Base-by-base conservation (phyloP, 1,284 basidiomycete genomes). In the Erythrobasidium hasegawianum region DNA sequence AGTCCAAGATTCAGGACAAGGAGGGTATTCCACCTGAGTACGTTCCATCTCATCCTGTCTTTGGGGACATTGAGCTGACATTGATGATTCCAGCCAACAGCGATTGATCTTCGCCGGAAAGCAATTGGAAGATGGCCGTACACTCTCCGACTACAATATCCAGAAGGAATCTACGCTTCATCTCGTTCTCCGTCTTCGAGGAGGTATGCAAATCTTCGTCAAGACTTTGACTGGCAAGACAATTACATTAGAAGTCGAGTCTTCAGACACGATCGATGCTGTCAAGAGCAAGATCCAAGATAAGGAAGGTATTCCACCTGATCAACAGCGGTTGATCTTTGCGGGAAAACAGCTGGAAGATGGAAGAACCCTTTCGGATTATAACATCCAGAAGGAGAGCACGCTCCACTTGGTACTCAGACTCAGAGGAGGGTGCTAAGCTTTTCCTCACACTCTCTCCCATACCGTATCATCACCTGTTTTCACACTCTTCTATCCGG, bases 61-160 rank as follows among this genome's bases (percentile, higher is more conserved):
- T 11, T 4, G 4, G 33, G 33, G 11, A 33, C 33, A 33, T 5
- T 33, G n/a, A 33, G 33, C 33, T 33, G 33, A 33, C n/a, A n/a
- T 33, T 33, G 5, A 4, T 33, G 33, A 5, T 33, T 33, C 33
- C 33, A 33, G 33, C 82, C 92, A 97, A 81, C 94, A 97, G 80
- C 91, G 94, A 73, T 81, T 97, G 79, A 97, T 97, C 83, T 97
- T 97, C 77, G 94, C 94, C 62, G 94, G 94, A 75, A 97, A 97
- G 83, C 94, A 97, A 82, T 88, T 97, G 59, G 79, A 80, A 73
- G 79, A 80, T 70, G 79, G 79, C 52, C 75, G 79, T 47, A 79
- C 79, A 27, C 76, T 80, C 56, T 76, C 76, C 67, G 78, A 80
- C 73, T 80, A 80, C 77, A 80, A 77, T 72, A 78, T 78, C 71